These are phyloP conservation scores for Leccinum subgranulosum DNA, from an alignment of 768 basidiomycete species.

Conservation along the genomic window DNA sequence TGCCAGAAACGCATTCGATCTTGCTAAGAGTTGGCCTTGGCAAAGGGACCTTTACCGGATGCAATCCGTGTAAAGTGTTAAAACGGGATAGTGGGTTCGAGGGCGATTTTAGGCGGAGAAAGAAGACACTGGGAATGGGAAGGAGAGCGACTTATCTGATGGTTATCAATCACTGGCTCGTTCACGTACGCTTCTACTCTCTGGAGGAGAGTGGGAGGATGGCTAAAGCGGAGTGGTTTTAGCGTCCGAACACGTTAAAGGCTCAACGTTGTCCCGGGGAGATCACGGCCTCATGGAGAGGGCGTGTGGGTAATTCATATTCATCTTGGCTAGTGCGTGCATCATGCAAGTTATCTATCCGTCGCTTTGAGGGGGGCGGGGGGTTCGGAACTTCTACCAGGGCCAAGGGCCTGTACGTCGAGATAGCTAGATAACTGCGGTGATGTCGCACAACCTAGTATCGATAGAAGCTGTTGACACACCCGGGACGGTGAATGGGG, in stretches of 20 bases:
- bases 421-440: slow-evolving; percentile 7
- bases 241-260: background rate
- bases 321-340: background rate
- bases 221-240: background rate
- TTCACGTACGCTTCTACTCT: background rate
- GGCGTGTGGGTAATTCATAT: background rate
- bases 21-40: background rate
- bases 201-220: background rate
- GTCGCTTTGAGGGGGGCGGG: background rate
- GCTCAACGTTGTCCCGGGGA: slow-evolving; percentile 2
- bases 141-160: background rate
- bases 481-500: background rate
- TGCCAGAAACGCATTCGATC: background rate
- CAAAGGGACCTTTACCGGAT: background rate
- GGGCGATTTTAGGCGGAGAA: background rate
- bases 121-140: background rate
- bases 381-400: slow-evolving; percentile 8
- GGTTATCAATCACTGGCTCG: background rate
- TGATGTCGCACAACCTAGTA: slow-evolving; percentile 16
- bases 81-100: too few relatives aligned
- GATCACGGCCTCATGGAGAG: background rate
- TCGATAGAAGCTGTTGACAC: too few relatives aligned
- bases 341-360: slow-evolving; percentile 2
- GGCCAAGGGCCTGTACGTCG: slow-evolving; percentile 6
- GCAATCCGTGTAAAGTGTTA: background rate